phyloP scores from a whole-genome alignment of 2,329 filamentous ascomycete genomes.

The Cladosporium sp. region DNA sequence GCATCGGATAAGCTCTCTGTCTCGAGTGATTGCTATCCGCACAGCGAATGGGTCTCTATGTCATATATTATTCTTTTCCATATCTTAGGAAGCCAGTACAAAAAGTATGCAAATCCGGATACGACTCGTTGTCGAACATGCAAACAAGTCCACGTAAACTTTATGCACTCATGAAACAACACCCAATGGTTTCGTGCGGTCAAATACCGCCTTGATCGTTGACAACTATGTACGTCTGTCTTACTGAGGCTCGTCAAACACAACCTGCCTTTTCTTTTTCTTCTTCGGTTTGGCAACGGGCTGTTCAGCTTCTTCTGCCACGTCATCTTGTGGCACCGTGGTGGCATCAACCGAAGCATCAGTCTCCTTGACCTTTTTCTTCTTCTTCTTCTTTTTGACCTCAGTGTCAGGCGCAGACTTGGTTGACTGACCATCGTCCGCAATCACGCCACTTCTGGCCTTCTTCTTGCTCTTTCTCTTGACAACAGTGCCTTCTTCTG shows the following conservation, averaged over 20 bases:
- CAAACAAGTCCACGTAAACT: background rate
- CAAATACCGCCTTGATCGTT: background rate
- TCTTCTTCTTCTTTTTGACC: constrained; percentile 49
- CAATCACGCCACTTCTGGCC: constrained; percentile 22
- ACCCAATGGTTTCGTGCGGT: background rate
- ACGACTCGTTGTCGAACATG: background rate
- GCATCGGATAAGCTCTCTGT: background rate
- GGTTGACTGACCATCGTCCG: constrained; percentile 17
- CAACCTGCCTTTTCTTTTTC: constrained; percentile 44
- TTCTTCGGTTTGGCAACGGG: constrained; percentile 38
- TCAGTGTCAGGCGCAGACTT: constrained; percentile 24
- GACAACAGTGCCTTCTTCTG: constrained; percentile 66
- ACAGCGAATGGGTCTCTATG: background rate
- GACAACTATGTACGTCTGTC: background rate
- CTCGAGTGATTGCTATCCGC: background rate
- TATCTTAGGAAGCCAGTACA: background rate
- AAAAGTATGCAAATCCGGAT: background rate
- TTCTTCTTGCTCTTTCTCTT: constrained; percentile 59
- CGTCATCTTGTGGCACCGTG: constrained; percentile 23
- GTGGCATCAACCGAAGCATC: constrained; percentile 11
- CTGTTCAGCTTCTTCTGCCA: constrained; percentile 26
- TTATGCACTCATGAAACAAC: background rate
- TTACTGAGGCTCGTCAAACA: constrained; percentile 31
- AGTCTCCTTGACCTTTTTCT: constrained; percentile 35
- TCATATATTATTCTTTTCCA: background rate